A percentile compares a stretch with the other conserved stretches of the same genome.
Conservation (phyloP, 805 yeast genomes). For the Monosporozyma unispora region DNA sequence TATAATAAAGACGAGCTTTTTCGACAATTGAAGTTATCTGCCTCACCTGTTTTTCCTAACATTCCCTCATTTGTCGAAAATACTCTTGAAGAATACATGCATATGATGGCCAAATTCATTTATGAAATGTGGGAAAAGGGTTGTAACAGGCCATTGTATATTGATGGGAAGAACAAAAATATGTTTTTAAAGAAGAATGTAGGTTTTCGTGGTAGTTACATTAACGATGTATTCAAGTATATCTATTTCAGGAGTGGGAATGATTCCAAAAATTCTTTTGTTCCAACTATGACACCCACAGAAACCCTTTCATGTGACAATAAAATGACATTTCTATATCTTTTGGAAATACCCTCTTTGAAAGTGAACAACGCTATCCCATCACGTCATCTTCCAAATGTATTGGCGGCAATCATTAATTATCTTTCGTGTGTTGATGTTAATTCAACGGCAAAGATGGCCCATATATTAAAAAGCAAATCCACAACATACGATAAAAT, state of each 20-base stretch:
- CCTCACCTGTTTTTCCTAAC: no score
- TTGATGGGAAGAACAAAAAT: no score
- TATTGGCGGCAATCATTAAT: background rate
- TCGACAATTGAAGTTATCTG: no score
- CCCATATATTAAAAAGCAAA: background rate
- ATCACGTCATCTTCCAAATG: background rate
- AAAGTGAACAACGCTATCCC: background rate
- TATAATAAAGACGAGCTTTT: background rate
- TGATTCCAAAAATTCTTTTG: background rate
- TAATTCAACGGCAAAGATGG: background rate
- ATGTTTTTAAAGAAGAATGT: background rate
- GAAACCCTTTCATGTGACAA: background rate
- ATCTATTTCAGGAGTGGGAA: background rate
- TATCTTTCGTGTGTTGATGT: background rate
- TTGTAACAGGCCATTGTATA: no score
- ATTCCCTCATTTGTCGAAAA: no score
- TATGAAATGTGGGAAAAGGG: no score
- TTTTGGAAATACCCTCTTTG: background rate
- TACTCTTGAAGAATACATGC: no score
- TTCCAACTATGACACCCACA: background rate
- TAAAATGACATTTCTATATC: background rate
- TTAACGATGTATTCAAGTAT: background rate
- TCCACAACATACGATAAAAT: background rate
- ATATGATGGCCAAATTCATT: no score
- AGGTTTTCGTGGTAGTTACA: background rate